These are phyloP conservation scores for Chlorophyllum brunneum DNA, from an alignment of 768 basidiomycete genomes.

Conservation along the genomic window DNA sequence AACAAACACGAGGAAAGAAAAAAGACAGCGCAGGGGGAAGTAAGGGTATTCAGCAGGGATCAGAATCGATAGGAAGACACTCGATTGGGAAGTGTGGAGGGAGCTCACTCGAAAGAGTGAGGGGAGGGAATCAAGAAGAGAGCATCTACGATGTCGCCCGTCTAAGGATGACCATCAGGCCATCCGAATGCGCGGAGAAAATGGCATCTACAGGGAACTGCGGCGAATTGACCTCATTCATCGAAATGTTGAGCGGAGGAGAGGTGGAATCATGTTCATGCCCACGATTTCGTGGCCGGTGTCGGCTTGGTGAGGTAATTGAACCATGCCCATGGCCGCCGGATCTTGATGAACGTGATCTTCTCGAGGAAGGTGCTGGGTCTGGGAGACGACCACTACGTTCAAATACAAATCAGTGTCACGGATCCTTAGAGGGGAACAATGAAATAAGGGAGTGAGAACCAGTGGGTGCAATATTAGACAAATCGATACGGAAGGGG, in stretches of 20 bases:
- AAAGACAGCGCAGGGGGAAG: too few species aligned
- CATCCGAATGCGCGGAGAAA: constrained; percentile 84
- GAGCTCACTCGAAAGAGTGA: neutral
- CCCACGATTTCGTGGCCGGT: constrained; percentile 22
- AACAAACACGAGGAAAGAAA: neutral
- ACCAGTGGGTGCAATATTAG: neutral
- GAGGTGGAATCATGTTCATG: neutral
- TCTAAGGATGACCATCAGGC: constrained; percentile 75
- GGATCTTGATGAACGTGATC: constrained; percentile 9
- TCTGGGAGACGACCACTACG: constrained; percentile 8
- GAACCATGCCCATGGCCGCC: neutral
- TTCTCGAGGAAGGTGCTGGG: constrained; percentile 3
- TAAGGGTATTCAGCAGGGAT: too few species aligned
- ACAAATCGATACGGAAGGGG: too few species aligned
- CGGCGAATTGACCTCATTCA: constrained; percentile 11
- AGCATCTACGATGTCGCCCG: constrained; percentile 28
- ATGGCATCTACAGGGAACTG: constrained; percentile 71
- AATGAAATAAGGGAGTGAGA: neutral
- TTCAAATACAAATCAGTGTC: neutral
- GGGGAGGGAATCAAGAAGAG: neutral
- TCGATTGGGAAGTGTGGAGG: too few species aligned
- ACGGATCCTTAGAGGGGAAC: neutral
- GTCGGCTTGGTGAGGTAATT: constrained; percentile 10
- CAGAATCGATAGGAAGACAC: too few species aligned
- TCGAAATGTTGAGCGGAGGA: neutral